Evolutionary conservation across 352 stramenopile species (phyloP).

Genomic region (Globisporangium cederbergense): DNA sequence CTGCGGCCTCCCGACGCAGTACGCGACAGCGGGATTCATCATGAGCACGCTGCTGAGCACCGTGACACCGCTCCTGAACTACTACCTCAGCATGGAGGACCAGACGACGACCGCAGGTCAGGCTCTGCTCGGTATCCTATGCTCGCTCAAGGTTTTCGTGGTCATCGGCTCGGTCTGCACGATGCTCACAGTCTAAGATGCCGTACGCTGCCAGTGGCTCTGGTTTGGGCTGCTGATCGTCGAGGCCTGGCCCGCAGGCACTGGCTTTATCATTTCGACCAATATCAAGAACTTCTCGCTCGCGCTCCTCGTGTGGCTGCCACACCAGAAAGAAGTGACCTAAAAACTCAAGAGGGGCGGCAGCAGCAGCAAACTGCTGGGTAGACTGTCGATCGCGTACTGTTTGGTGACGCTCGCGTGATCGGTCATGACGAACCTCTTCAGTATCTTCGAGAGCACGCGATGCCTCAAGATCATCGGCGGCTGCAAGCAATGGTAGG

Average conservation of each 20-base stretch:
- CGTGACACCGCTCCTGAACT: constrained; percentile 53
- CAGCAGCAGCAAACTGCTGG: neutral
- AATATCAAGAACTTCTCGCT: neutral
- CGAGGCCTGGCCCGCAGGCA: neutral
- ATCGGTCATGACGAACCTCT: neutral
- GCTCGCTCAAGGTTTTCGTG: constrained; percentile 60
- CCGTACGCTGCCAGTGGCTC: neutral
- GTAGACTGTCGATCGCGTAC: neutral
- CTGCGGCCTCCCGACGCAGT: constrained; percentile 53
- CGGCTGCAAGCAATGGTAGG: neutral
- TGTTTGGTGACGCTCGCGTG: neutral
- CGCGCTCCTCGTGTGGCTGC: neutral
- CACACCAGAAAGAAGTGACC: neutral
- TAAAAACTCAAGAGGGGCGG: neutral
- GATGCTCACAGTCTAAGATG: neutral
- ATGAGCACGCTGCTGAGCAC: constrained; percentile 40
- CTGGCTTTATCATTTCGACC: neutral
- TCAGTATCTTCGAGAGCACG: neutral
- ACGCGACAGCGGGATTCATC: constrained; percentile 51
- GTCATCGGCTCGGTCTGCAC: neutral
- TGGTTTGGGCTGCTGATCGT: neutral
- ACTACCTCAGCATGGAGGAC: constrained; percentile 55
- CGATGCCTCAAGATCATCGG: neutral
- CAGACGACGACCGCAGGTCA: constrained; percentile 37
- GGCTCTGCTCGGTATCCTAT: constrained; percentile 45